Conservation (phyloP, 805 yeast genomes). For the Hanseniaspora lachancei region DNA sequence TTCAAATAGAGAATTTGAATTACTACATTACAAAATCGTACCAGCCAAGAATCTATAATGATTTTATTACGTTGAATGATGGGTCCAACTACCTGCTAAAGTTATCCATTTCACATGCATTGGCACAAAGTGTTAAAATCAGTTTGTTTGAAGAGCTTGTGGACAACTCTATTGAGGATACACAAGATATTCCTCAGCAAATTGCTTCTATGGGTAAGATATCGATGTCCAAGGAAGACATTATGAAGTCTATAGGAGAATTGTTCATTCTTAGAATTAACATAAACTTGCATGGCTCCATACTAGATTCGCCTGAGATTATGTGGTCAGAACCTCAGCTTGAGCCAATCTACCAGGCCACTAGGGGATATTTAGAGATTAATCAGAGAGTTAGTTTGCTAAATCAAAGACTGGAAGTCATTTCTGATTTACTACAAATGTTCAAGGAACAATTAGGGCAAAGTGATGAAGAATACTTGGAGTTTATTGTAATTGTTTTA, state of each 20-base stretch:
- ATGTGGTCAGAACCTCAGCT: slow-evolving; percentile 99
- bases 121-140: slow-evolving; percentile 90
- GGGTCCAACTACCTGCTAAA: slow-evolving; percentile 83
- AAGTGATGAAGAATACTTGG: slow-evolving; percentile 83
- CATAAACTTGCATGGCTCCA: slow-evolving; percentile 73
- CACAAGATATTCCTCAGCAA: slow-evolving; percentile 93
- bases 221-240: slow-evolving; percentile 83
- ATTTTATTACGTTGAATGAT: slow-evolving; percentile 83
- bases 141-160: slow-evolving; percentile 91
- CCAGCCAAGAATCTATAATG: slow-evolving; percentile 92
- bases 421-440: slow-evolving; percentile 87
- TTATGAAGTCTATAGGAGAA: slow-evolving; percentile 95
- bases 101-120: slow-evolving; percentile 85
- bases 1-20: slow-evolving; percentile 88
- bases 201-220: slow-evolving; percentile 92
- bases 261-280: slow-evolving; percentile 75
- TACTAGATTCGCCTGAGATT: slow-evolving; percentile 88
- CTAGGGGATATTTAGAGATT: slow-evolving; percentile 88
- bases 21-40: slow-evolving; percentile 87
- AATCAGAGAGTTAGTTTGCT: slow-evolving; percentile 82
- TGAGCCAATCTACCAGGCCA: slow-evolving; percentile 95
- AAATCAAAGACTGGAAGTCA: slow-evolving; percentile 87
- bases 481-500: slow-evolving; percentile 75
- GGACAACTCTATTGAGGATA: slow-evolving; percentile 92
- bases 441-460: slow-evolving; percentile 93